Conservation (phyloP, 345 rosid genomes). For the Salix brachista region DNA sequence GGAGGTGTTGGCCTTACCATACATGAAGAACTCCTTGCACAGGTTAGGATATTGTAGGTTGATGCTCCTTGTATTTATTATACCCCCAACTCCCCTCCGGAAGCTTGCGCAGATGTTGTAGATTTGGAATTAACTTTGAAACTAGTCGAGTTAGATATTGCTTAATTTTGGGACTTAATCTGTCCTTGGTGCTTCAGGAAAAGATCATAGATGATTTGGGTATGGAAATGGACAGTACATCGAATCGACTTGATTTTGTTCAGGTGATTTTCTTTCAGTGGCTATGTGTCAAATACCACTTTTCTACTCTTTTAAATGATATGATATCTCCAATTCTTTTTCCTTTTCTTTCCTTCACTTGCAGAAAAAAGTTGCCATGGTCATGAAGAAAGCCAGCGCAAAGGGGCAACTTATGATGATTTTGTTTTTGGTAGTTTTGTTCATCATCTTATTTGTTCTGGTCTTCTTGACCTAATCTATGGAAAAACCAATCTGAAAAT, state of each 20-base stretch:
- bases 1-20: constrained; percentile 97
- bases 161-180: not conserved
- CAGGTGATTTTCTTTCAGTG: constrained; percentile 48
- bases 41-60: constrained; percentile 40
- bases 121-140: not conserved
- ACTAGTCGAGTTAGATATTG: not conserved
- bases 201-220: constrained; percentile 77
- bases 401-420: constrained; percentile 98
- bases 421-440: constrained; percentile 64
- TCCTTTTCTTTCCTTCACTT: not conserved
- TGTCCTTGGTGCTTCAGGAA: constrained; percentile 48
- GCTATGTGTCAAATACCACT: not conserved
- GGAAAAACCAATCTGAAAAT: not conserved
- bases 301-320: not conserved
- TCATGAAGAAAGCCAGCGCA: constrained; percentile 94
- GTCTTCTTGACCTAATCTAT: constrained; percentile 28
- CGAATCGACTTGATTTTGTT: constrained; percentile 91
- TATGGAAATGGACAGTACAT: constrained; percentile 83
- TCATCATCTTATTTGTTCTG: constrained; percentile 79
- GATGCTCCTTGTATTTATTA: not conserved
- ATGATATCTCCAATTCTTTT: not conserved
- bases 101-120: not conserved
- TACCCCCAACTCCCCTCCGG: not conserved
- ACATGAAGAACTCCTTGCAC: constrained; percentile 90
- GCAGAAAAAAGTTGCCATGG: constrained; percentile 97